phyloP scores from a whole-genome alignment of 208 protist species.

The Wallacemonas sp. region DNA sequence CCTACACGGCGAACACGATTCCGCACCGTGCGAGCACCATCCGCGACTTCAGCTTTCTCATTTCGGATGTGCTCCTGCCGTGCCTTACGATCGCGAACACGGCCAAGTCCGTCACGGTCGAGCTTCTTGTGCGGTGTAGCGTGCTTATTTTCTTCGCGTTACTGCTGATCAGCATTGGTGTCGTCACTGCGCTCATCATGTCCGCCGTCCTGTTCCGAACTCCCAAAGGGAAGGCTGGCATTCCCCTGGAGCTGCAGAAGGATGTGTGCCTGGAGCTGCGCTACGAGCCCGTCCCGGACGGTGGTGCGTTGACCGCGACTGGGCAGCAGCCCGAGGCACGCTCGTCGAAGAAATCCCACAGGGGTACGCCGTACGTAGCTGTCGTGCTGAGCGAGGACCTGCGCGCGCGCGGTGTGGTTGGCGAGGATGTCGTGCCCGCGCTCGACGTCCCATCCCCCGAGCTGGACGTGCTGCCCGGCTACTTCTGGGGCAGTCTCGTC shows the following conservation, averaged over 20 bases:
- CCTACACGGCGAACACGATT: slow-evolving; percentile 47
- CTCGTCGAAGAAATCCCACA: not conserved
- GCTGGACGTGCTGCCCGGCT: slow-evolving; percentile 58
- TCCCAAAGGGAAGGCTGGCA: slow-evolving; percentile 29
- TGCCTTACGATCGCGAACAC: slow-evolving; percentile 69
- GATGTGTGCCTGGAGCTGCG: slow-evolving; percentile 45
- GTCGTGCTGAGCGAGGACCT: slow-evolving; percentile 27
- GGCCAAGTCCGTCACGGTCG: slow-evolving; percentile 28
- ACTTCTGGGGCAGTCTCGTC: slow-evolving; percentile 46
- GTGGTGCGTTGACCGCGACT: not conserved
- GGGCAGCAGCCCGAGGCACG: too few relatives aligned
- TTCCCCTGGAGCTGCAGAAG: slow-evolving; percentile 41
- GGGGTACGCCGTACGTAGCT: slow-evolving; percentile 14
- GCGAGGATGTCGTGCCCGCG: slow-evolving; percentile 47
- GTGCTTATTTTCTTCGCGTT: slow-evolving; percentile 51
- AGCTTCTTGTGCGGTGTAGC: slow-evolving; percentile 44
- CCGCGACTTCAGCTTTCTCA: slow-evolving; percentile 67
- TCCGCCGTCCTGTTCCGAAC: slow-evolving; percentile 24
- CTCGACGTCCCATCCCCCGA: slow-evolving; percentile 42
- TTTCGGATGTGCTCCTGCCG: slow-evolving; percentile 60
- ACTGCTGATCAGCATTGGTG: slow-evolving; percentile 30
- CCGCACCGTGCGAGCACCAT: slow-evolving; percentile 45
- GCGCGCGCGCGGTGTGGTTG: slow-evolving; percentile 28
- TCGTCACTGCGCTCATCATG: slow-evolving; percentile 15
- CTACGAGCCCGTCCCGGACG: slow-evolving; percentile 25